Evolutionary conservation across 768 basidiomycete genomes (phyloP), one percentile per base, ranked within the genome.

Genomic region (Leccinellum rugosiceps): DNA sequence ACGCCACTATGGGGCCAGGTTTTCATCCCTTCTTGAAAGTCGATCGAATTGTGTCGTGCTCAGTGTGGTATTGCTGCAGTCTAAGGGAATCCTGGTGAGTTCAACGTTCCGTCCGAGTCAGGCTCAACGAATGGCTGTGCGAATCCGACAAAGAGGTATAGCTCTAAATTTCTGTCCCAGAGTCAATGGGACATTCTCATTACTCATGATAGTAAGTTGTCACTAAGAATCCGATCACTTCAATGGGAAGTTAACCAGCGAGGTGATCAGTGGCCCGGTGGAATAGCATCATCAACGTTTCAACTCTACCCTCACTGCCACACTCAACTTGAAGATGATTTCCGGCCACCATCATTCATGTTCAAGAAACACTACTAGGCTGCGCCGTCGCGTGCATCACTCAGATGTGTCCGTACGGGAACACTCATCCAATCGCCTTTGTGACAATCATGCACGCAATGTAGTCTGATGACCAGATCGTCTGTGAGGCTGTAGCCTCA

Each of bases 391-490:
- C 17, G 8, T n/a, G 17, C 15, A 38, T 13, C 8, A 38, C 35
- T 17, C 17, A 8, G 35, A 49, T 28, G 21, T 47, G 63, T 25
- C 55, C 55, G 52, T 61, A 61, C 30, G 67, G 63, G 21, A 59
- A 69, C 3, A 64, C 1, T 70, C 63, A 69, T 21, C 65, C 57
- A 23, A 66, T 48, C 21, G 65, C 43, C 46, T 45, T 60, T 6
- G 60, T 48, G 31, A 62, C 41, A 44, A 73, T 41, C 10, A 50
- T 49, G 28, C 60, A 65, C 1, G 61, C n/a, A 41, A 41, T n/a
- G n/a, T n/a, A 41, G n/a, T n/a, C 38, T 41, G n/a, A 41, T 41
- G 38, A 10, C 9, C 38, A 38, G 38, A 38, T 41, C 38, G 38
- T n/a, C n/a, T 38, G n/a, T n/a, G 38, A n/a, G n/a, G 17, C 17